Conservation (phyloP, 495 filamentous ascomycete genomes). For the Apiosordaria backusii region DNA sequence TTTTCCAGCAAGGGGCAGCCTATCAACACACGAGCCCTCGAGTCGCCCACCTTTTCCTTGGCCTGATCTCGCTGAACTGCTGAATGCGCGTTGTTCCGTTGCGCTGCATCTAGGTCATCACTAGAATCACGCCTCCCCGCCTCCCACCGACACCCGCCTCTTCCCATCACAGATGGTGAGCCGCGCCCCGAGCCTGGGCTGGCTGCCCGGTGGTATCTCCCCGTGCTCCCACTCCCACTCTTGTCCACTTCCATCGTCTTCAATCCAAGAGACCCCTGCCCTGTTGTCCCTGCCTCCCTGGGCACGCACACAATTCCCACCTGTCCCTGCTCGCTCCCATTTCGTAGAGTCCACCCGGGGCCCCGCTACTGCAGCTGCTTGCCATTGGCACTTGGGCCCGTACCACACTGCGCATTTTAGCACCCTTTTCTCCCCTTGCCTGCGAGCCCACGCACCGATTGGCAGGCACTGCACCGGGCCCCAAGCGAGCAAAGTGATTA, state of each 20-base stretch:
- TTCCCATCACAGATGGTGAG: neutral
- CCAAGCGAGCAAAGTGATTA: constrained; percentile 34
- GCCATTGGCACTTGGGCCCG: constrained; percentile 26
- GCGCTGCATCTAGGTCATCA: too few relatives aligned
- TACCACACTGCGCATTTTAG: constrained; percentile 22
- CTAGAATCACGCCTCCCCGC: constrained; percentile 4
- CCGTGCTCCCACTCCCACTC: too few relatives aligned
- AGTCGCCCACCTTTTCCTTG: constrained; percentile 1
- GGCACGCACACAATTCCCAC: too few relatives aligned
- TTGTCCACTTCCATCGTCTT: neutral
- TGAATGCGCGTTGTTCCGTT: too few relatives aligned
- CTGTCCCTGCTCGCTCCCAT: constrained; percentile 14
- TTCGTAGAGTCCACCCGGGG: constrained; percentile 17
- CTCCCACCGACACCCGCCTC: constrained; percentile 1
- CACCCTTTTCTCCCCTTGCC: constrained; percentile 20
- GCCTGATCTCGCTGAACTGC: neutral
- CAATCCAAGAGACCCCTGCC: constrained; percentile 1
- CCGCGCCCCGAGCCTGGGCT: neutral
- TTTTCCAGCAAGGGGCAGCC: constrained; percentile 11
- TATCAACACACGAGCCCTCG: constrained; percentile 1
- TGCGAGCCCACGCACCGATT: constrained; percentile 12
- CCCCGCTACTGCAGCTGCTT: constrained; percentile 24
- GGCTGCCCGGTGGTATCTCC: neutral
- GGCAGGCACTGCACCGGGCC: constrained; percentile 19
- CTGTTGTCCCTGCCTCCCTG: constrained; percentile 5